Evolutionary conservation across 495 filamentous ascomycete genomes (phyloP).

Genomic region (Evernia prunastri): DNA sequence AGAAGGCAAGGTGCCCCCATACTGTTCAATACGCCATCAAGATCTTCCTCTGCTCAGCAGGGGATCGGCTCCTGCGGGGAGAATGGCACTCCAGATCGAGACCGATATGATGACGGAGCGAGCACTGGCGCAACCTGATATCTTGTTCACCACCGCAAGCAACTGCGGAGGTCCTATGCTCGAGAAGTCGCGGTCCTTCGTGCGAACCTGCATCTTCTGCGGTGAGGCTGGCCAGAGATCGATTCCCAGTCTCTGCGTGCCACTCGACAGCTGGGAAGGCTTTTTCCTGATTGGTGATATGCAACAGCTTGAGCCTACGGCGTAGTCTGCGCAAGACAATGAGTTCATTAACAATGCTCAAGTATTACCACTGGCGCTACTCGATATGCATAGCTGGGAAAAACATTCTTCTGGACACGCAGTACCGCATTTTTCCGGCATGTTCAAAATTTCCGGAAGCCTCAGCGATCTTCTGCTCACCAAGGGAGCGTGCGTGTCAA

Average conservation of each 20-base stretch:
- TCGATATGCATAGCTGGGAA: not conserved
- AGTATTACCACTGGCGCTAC: not conserved
- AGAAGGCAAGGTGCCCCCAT: not conserved
- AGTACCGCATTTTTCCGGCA: not conserved
- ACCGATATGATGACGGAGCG: not conserved
- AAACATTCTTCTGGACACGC: not conserved
- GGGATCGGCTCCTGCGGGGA: too few relatives aligned
- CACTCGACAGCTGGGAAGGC: not conserved
- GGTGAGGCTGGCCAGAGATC: not conserved
- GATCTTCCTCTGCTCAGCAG: too few relatives aligned
- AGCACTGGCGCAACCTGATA: not conserved
- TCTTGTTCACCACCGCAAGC: not conserved
- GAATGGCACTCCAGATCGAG: not conserved
- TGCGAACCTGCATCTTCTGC: not conserved
- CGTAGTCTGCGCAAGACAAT: not conserved
- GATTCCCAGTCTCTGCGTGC: not conserved
- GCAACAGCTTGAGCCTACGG: not conserved
- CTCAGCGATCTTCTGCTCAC: too few relatives aligned
- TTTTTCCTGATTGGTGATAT: not conserved
- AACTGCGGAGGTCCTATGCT: not conserved
- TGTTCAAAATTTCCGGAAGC: not conserved
- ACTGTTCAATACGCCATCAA: too few relatives aligned
- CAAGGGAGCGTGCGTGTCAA: too few relatives aligned
- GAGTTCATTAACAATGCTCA: not conserved
- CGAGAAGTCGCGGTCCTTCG: not conserved